A percentile compares a stretch with the other conserved stretches of the same genome.
Conservation (phyloP, 2,329 filamentous ascomycete species). For the Ceratocystiopsis brevicomis region DNA sequence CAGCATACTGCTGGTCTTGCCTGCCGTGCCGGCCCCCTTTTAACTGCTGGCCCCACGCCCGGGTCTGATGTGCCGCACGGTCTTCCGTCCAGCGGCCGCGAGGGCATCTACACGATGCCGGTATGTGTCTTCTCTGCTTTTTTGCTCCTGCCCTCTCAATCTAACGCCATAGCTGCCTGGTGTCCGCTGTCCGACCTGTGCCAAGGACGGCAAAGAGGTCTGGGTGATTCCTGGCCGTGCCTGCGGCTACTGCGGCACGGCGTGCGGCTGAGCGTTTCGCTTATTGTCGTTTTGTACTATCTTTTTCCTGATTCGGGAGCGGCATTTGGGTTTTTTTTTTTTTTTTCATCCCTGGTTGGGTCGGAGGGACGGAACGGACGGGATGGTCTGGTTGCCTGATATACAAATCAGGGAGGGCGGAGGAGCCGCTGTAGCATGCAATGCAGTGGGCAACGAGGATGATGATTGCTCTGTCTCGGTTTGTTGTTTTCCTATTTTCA, state of each 20-base stretch:
- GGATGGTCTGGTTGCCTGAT: too few species aligned
- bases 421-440: too few species aligned
- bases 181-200: slow-evolving; percentile 11
- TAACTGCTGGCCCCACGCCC: background rate
- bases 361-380: too few species aligned
- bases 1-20: background rate
- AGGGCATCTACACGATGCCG: slow-evolving; percentile 6
- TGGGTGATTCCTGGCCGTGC: slow-evolving; percentile 12
- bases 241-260: slow-evolving; percentile 11
- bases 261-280: slow-evolving; percentile 3
- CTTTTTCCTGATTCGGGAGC: too few species aligned
- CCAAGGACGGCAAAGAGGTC: slow-evolving; percentile 10
- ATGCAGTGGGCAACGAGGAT: too few species aligned
- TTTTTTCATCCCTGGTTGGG: too few species aligned
- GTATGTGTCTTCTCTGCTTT: slow-evolving; percentile 1
- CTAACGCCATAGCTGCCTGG: slow-evolving; percentile 9
- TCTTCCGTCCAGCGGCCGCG: background rate
- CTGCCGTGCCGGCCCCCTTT: background rate
- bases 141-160: background rate
- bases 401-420: too few species aligned
- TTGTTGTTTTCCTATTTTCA: too few species aligned
- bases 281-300: too few species aligned
- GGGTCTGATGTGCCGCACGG: too few species aligned
- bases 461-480: too few species aligned
- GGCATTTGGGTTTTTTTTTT: too few species aligned